A percentile compares a stretch with the other conserved stretches of the same genome.
Conservation (phyloP, 768 basidiomycete genomes). For the Russula sp. region DNA sequence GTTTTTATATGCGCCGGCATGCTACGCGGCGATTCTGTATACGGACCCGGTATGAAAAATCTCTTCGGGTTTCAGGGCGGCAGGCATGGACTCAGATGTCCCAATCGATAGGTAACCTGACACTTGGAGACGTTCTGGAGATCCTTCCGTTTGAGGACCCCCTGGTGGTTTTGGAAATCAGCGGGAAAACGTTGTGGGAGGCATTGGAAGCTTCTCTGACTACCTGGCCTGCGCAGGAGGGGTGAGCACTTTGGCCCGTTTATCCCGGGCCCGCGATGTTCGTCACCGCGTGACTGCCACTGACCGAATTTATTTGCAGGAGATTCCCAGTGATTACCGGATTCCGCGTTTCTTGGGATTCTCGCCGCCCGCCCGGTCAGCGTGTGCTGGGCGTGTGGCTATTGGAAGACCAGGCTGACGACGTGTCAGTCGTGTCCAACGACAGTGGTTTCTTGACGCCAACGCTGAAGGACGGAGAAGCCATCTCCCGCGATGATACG, state of each 20-base stretch:
- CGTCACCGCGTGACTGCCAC: background rate
- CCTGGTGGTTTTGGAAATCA: conserved; percentile 73
- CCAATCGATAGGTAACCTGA: conserved; percentile 55
- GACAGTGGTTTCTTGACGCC: conserved; percentile 32
- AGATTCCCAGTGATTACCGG: conserved; percentile 89
- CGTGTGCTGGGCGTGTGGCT: conserved; percentile 75
- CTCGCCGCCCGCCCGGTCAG: conserved; percentile 61
- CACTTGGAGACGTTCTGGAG: conserved; percentile 82
- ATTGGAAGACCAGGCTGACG: conserved; percentile 35
- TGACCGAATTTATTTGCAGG: conserved; percentile 39
- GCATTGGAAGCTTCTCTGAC: conserved; percentile 68
- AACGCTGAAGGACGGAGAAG: conserved; percentile 47
- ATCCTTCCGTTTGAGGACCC: conserved; percentile 89
- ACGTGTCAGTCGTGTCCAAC: conserved; percentile 21
- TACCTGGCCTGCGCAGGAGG: conserved; percentile 89
- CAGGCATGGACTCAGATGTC: background rate
- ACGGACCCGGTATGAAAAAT: conserved; percentile 63
- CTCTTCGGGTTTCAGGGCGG: background rate
- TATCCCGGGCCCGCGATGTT: background rate
- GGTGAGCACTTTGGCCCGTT: conserved; percentile 44
- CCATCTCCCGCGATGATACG: conserved; percentile 50
- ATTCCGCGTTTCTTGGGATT: conserved; percentile 84
- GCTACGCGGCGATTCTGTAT: conserved; percentile 78
- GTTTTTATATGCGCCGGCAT: conserved; percentile 83
- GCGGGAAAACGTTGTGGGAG: conserved; percentile 77